Conservation (phyloP, 1,139 yeast genomes). For the Geotrichum europaeum region DNA sequence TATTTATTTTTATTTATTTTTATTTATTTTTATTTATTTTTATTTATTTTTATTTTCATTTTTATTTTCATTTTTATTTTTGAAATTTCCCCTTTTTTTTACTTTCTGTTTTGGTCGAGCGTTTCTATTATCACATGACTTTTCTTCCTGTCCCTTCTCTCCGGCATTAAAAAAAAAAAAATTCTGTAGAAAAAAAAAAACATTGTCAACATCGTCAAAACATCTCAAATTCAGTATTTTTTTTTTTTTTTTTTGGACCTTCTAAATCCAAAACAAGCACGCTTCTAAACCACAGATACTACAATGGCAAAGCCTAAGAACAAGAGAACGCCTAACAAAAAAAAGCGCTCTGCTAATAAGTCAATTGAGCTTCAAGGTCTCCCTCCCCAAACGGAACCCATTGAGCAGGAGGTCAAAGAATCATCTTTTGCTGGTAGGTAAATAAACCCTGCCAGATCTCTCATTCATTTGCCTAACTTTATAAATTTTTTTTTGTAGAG, state of each 20-base stretch:
- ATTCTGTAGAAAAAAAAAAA: background rate
- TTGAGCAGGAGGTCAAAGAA: background rate
- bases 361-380: slow-evolving; percentile 9
- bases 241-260: too few relatives aligned
- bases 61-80: too few relatives aligned
- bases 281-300: background rate
- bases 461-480: background rate
- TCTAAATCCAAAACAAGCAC: background rate
- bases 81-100: background rate
- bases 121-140: background rate
- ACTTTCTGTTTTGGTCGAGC: background rate
- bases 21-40: too few relatives aligned
- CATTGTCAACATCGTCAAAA: background rate
- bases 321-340: background rate
- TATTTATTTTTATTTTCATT: too few relatives aligned
- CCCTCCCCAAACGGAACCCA: background rate
- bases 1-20: too few relatives aligned
- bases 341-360: background rate
- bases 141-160: background rate
- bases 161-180: too few relatives aligned
- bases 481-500: background rate
- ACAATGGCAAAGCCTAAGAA: background rate
- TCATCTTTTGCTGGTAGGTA: background rate
- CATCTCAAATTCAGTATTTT: background rate
- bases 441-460: background rate